Evolutionary conservation across 2,329 filamentous ascomycete genomes (phyloP).

Genomic region (Penicillium sp.): DNA sequence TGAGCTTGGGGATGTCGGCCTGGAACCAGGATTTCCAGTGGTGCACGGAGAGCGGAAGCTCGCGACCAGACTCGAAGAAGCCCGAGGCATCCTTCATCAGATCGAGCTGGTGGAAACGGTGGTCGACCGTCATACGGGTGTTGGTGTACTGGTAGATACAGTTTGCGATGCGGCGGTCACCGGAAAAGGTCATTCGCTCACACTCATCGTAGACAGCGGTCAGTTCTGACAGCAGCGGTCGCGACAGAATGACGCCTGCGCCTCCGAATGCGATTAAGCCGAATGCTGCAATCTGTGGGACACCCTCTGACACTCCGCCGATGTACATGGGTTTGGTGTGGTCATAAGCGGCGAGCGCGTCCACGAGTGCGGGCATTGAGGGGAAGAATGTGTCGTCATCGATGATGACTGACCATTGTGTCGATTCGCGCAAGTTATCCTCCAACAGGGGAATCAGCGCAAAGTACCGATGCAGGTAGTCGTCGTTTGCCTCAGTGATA

Average conservation of each 20-base stretch:
- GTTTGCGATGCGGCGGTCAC: constrained; percentile 58
- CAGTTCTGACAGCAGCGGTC: constrained; percentile 52
- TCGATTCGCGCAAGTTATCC: constrained; percentile 44
- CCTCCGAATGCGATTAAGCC: constrained; percentile 63
- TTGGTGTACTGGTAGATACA: constrained; percentile 58
- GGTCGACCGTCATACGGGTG: constrained; percentile 56
- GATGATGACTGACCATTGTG: constrained; percentile 58
- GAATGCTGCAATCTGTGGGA: constrained; percentile 51
- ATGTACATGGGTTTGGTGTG: constrained; percentile 53
- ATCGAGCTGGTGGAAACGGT: constrained; percentile 59
- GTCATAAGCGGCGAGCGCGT: constrained; percentile 51
- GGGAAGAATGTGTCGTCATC: constrained; percentile 67
- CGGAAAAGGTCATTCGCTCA: constrained; percentile 46
- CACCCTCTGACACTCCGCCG: constrained; percentile 59
- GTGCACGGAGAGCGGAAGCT: constrained; percentile 57
- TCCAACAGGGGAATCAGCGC: constrained; percentile 55
- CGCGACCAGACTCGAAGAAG: constrained; percentile 59
- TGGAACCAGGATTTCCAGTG: constrained; percentile 65
- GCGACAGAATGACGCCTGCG: constrained; percentile 59
- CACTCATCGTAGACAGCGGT: constrained; percentile 52
- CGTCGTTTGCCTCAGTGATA: constrained; percentile 33
- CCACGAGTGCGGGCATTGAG: constrained; percentile 52
- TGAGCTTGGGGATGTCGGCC: constrained; percentile 51
- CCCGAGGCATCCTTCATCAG: constrained; percentile 56
- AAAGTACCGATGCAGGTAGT: constrained; percentile 56